phyloP scores from a whole-genome alignment of 1,284 basidiomycete species.

The Boletellus deceptivus region DNA sequence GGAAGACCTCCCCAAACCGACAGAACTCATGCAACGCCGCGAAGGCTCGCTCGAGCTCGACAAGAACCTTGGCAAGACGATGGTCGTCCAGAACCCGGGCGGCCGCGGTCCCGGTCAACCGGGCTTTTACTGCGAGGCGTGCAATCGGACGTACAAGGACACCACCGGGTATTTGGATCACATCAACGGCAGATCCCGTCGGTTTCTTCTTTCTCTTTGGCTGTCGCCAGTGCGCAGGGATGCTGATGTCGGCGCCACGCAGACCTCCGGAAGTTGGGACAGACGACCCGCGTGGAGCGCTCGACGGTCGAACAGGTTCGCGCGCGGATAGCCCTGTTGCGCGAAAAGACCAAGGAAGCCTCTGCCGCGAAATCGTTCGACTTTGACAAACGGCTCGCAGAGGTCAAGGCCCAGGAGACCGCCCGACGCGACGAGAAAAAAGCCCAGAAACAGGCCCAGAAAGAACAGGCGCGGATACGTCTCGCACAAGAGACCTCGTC shows the following conservation, averaged over 20 bases:
- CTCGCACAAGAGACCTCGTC: constrained; percentile 49
- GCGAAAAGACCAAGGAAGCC: constrained; percentile 80
- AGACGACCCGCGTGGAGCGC: constrained; percentile 87
- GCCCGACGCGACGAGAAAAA: constrained; percentile 67
- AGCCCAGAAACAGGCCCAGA: constrained; percentile 66
- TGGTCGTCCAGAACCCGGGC: constrained; percentile 83
- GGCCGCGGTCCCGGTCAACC: constrained; percentile 83
- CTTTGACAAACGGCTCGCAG: constrained; percentile 85
- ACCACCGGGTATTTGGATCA: constrained; percentile 93
- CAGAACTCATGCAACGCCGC: constrained; percentile 84
- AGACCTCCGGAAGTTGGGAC: constrained; percentile 92
- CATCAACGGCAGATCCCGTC: constrained; percentile 91
- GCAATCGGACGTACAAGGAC: constrained; percentile 91
- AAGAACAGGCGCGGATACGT: constrained; percentile 66
- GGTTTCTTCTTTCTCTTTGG: constrained; percentile 36
- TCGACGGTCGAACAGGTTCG: constrained; percentile 93
- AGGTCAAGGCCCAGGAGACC: constrained; percentile 75
- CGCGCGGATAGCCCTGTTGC: constrained; percentile 82
- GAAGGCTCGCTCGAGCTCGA: constrained; percentile 81
- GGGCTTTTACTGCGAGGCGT: constrained; percentile 90
- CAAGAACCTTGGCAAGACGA: constrained; percentile 90
- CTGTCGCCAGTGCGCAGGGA: neutral
- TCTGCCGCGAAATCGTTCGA: constrained; percentile 86
- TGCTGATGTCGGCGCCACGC: constrained; percentile 1
- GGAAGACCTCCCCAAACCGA: constrained; percentile 82